Evolutionary conservation across 176 grass and related monocot species (phyloP), one percentile per base, ranked within the genome.

Genomic region (Triticum aestivum): DNA sequence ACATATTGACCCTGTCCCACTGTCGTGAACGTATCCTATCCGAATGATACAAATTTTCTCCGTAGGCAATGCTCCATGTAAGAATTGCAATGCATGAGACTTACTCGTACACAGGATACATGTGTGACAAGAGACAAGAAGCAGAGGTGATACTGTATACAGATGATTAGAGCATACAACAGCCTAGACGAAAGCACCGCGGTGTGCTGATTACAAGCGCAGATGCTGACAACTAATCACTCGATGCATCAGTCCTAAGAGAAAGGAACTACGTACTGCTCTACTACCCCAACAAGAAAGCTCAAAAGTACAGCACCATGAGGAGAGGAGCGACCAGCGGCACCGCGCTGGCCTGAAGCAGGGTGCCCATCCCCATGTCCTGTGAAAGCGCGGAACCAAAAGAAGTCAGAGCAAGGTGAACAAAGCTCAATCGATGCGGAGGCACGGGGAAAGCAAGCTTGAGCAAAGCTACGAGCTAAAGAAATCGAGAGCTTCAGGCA

Each of bases 351-450:
- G 63, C 37, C 64, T 68, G 47, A 84, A 69, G 81, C 77, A 27
- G 61, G 29, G 85, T n/a, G n/a, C 69, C 89, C 81, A 81, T 84
- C 76, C 81, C 89, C 49, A 84, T 69, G n/a, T 69, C 81, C 89
- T 91, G 85, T 85, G 47, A 87, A 89, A 75, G 82, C 82, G 79
- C 23, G 51, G 71, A 15, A n/a, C 39, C 6, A 42, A 56, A 89
- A 82, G 7, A 49, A 68, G 62, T 82, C 78, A 82, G 81, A 11
- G 27, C 70, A 35, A 42, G 79, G 64, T 49, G 63, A 67, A 54
- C 24, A 89, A 78, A 51, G 52, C 29, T 42, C 21, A 39, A 76
- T 51, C 3, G 38, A 83, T 58, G 54, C 24, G 30, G 56, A 70
- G 10, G 24, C 42, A 67, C 65, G 65, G 20, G 44, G 45, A 84